Base-by-base conservation (phyloP, 164 flowering plant genomes). In the Berberis vulgaris region DNA sequence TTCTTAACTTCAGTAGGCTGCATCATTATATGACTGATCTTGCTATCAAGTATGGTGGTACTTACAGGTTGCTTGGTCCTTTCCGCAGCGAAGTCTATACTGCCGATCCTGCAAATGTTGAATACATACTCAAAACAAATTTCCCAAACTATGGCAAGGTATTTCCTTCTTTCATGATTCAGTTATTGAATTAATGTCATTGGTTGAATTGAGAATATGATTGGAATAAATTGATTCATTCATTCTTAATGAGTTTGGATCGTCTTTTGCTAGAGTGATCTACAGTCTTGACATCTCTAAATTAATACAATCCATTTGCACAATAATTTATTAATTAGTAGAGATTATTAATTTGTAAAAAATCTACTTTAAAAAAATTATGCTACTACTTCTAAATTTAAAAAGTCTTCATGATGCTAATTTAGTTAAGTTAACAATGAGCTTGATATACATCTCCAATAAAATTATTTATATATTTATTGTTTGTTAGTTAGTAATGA, bases 61-160 rank as follows among this genome's bases (percentile, higher is more conserved):
- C 58, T 3, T 55, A 6, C 42, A 26, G 58, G 6, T 39, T 55
- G 38, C 8, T 55, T 8, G 42, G 41, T 55, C 41, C 41, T 26
- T 26, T 8, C 40, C 41, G 38, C 41, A 55, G 58, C 38, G 58
- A 55, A 26, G 58, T 55, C 13, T 55, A 26, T 55, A 55, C 58
- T 9, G 13, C 42, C 2, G 58, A 55, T 38, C 58, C 58, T 55
- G 58, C 42, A 26, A 55, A 55, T 55, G 58, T 55, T 39, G 58
- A 55, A 55, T 8, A 55, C 42, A 39, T 55, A 8, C 58, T 55
- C 58, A 55, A 55, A 55, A 55, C 58, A 26, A 55, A 55, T 26
- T 57, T 57, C 60, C n/a, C 60, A 57, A 57, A 41, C 10, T 55
- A 55, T 26, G 6, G 40, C 58, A 55, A 55, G 58, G 58, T 55